These are phyloP conservation scores for Theobroma grandiflorum DNA, from an alignment of 441 rosid species.

Conservation along the genomic window DNA sequence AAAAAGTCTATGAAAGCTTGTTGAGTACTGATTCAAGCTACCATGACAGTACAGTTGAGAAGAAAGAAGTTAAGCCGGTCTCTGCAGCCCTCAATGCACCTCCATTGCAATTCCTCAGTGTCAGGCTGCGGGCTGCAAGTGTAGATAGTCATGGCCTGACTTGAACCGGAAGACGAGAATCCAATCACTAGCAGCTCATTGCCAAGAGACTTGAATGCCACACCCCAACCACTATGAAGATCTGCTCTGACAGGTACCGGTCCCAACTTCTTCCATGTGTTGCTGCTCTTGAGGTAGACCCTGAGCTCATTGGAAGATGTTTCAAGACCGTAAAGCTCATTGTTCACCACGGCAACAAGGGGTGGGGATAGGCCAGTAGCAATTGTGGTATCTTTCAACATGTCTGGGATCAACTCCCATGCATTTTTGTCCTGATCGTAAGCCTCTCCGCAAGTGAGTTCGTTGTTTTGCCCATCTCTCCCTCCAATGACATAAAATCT, in stretches of 20 bases:
- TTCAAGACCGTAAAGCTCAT: constrained; percentile 75
- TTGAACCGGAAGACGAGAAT: constrained; percentile 43
- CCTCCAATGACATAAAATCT: constrained; percentile 88
- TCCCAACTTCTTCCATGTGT: constrained; percentile 78
- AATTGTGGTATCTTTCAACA: constrained; percentile 59
- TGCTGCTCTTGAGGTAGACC: constrained; percentile 54
- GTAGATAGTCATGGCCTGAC: constrained; percentile 71
- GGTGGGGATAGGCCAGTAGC: constrained; percentile 80
- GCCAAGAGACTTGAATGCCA: constrained; percentile 92
- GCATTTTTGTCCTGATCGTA: constrained; percentile 55
- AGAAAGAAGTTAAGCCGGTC: constrained; percentile 75
- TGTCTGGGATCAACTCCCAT: constrained; percentile 72
- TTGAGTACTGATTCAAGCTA: constrained; percentile 47
- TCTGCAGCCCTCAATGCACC: constrained; percentile 56
- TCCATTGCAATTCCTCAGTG: constrained; percentile 62
- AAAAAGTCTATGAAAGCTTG: constrained; percentile 19
- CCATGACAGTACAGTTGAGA: constrained; percentile 84
- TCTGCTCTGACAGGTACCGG: constrained; percentile 80
- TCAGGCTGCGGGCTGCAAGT: constrained; percentile 63
- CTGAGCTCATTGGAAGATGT: constrained; percentile 76
- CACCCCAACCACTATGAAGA: constrained; percentile 82
- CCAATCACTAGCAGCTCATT: constrained; percentile 84
- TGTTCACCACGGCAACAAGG: constrained; percentile 73
- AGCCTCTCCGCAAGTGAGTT: constrained; percentile 79
- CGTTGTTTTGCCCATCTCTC: constrained; percentile 47